Evolutionary conservation across 1,284 basidiomycete genomes (phyloP), one percentile per base, ranked within the genome.

Genomic region (Cryptococcus wingfieldii): DNA sequence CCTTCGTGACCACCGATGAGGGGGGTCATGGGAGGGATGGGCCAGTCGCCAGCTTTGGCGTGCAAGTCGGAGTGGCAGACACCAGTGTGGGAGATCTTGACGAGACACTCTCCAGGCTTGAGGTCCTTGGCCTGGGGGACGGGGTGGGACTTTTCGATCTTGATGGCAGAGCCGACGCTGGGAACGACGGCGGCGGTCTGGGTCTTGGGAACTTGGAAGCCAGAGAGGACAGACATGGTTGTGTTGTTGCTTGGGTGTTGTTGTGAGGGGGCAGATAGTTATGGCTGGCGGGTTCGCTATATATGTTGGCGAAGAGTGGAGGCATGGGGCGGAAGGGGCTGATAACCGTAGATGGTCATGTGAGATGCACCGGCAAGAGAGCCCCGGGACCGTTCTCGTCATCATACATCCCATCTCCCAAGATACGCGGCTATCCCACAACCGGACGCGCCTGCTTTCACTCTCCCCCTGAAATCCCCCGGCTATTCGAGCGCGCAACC

Each of bases 21-120:
- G 2, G 89, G 89, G 10, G 82, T 80, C 64, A 82, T 84, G 49
- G 85, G 79, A 51, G 69, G 76, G 38, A 88, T 60, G 4, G 88
- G 87, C 88, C 88, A 90, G 69, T 90, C 88, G 54, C 81, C 82
- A 49, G 64, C 59, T 50, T 82, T 70, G 34, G 86, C 86, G 68
- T 90, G 88, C 12, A 90, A 80, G 70, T 90, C 89, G 53, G 88
- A 90, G 71, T 91, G 70, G 59, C 70, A 74, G 44, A 77, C 76
- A 60, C 88, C 89, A 14, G 86, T 84, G 78, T 84, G 86, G 46
- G 82, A 79, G 73, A 94, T 80, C 73, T 87, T 85, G 74, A 93
- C 82, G 61, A 93, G 84, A 65, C 86, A 90, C 77, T 93, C 85
- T 54, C 88, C 89, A 1, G 86, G 86, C 25, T 80, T 79, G 74